These are phyloP conservation scores for Talaromyces sp. DNA, from an alignment of 2,329 filamentous ascomycete species.

Conservation along the genomic window DNA sequence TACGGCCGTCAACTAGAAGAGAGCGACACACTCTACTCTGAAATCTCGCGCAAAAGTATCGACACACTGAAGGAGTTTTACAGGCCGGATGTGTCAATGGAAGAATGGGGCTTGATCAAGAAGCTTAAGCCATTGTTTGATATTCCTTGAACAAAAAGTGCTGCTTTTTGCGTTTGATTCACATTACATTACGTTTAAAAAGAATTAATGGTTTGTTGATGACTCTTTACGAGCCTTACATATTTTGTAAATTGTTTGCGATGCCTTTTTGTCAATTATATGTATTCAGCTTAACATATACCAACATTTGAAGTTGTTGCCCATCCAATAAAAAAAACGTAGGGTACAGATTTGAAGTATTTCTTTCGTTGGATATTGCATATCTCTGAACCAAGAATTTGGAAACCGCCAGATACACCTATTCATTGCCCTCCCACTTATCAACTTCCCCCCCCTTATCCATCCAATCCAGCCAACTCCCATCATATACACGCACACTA, in stretches of 20 bases:
- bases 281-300: not conserved
- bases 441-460: constrained; percentile 62
- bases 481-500: constrained; percentile 48
- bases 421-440: constrained; percentile 33
- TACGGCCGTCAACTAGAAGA: constrained; percentile 97
- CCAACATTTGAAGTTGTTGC: not conserved
- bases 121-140: constrained; percentile 95
- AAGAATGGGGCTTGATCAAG: constrained; percentile 92
- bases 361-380: not conserved
- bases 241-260: not conserved
- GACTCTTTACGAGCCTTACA: not conserved
- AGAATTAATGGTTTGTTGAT: not conserved
- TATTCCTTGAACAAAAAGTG: constrained; percentile 54
- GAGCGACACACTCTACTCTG: constrained; percentile 77
- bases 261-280: not conserved
- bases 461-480: constrained; percentile 69
- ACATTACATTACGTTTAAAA: not conserved
- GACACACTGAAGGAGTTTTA: constrained; percentile 97
- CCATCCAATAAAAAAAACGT: not conserved
- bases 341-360: not conserved
- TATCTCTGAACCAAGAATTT: not conserved
- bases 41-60: constrained; percentile 82
- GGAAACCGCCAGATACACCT: constrained; percentile 2
- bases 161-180: not conserved
- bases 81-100: constrained; percentile 75